A percentile compares a stretch with the other conserved stretches of the same genome.
Conservation (phyloP, 176 grass and related monocot species). For the Dendrocalamus sinicus region DNA sequence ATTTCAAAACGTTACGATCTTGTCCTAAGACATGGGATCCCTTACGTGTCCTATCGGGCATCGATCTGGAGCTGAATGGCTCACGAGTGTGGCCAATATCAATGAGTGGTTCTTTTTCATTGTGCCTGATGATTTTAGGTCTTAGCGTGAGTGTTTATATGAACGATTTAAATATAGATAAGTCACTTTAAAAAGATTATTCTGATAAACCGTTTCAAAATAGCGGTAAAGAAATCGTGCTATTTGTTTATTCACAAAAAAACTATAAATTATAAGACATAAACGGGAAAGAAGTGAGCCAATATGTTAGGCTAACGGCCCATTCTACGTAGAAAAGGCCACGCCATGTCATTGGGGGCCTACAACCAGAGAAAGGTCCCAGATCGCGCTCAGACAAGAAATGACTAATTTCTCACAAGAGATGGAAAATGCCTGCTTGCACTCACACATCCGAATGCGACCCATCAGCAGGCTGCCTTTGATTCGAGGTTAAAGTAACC, state of each 20-base stretch:
- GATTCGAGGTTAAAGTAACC: not conserved
- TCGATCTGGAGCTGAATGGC: constrained; percentile 15
- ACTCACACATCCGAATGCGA: not conserved
- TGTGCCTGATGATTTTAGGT: too few species aligned
- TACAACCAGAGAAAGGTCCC: not conserved
- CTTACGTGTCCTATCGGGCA: not conserved
- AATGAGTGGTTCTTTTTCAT: too few species aligned
- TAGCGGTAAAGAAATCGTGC: accelerated
- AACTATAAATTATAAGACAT: too few species aligned
- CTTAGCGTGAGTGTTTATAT: too few species aligned
- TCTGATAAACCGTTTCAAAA: too few species aligned
- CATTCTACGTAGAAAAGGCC: not conserved
- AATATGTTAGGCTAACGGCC: not conserved
- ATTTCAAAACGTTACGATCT: not conserved
- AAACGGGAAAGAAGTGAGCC: too few species aligned
- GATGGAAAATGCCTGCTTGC: not conserved
- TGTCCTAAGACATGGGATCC: constrained; percentile 15
- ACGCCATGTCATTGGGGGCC: not conserved
- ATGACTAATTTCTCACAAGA: not conserved
- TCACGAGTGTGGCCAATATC: not conserved
- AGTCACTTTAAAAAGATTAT: too few species aligned
- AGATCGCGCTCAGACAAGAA: not conserved
- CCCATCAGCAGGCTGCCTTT: not conserved
- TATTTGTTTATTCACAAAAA: too few species aligned
- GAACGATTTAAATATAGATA: accelerated